Evolutionary conservation across 371 early-diverging fungal genomes (phyloP), one percentile per base, ranked within the genome.

Genomic region (Coemansia sp.): DNA sequence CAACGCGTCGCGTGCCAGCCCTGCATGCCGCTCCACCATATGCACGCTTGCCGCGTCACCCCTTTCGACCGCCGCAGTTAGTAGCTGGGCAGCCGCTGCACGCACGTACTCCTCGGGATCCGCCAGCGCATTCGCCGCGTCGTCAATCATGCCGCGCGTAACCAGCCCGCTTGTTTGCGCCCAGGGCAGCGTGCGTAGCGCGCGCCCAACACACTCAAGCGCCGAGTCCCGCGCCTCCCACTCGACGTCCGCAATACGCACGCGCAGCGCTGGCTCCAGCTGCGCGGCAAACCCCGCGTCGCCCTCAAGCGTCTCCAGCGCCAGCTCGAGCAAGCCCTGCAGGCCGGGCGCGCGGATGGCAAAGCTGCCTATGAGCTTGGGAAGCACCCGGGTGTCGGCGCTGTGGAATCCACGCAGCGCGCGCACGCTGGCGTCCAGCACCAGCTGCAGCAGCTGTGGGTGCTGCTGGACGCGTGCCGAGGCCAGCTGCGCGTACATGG

Each of bases 101-200:
- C 77, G 74, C 53, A 73, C 74, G 36, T 76, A 73, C 36, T 67
- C 75, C 54, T 76, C 73, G 1, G 65, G 53, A 31, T 76, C 77
- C 2, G 26, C 32, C 38, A 67, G 35, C 4, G 63, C 57, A 5
- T 13, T 31, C 8, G 51, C 50, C 13, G 54, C 47, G 20, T 63
- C 73, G n/a, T 45, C 54, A 5, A 68, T 30, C 39, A 71, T 39
- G 9, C 13, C 41, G 1, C 1, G 30, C 0, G 47, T 41, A 5
- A 61, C 40, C 13, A 71, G 30, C 7, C 20, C 26, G 14, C 10
- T 38, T 1, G 34, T 38, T n/a, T 31, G 42, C 6, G 5, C 1
- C 59, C 52, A 64, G 2, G 26, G 49, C 8, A 60, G 39, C 5
- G 30, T 13, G 31, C 26, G 16, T 0, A 55, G 57, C 1, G 55